Percentiles rank a stretch among this genome's conserved stretches.
Conservation (phyloP, 768 basidiomycete species). For the Hygrophorus russula region DNA sequence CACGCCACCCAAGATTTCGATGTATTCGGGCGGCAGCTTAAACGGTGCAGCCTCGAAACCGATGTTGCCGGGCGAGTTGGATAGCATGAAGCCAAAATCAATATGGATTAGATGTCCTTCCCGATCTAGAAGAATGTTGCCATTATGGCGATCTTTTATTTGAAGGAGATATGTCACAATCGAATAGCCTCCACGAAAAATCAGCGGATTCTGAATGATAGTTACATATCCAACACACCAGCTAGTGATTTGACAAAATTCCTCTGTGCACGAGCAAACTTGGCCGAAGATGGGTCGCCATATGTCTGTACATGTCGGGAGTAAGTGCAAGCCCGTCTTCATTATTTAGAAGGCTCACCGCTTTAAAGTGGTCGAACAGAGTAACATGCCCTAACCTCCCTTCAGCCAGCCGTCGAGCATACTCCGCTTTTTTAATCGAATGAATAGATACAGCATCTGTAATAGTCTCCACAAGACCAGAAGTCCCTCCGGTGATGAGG, state of each 20-base stretch:
- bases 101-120: conserved; percentile 95
- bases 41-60: conserved; percentile 99
- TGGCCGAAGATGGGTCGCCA: conserved; percentile 78
- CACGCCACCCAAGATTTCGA: conserved; percentile 89
- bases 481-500: conserved; percentile 84
- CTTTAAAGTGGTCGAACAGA: conserved; percentile 83
- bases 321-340: not conserved
- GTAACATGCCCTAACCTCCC: conserved; percentile 82
- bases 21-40: conserved; percentile 89
- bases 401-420: conserved; percentile 75
- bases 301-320: conserved; percentile 49
- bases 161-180: conserved; percentile 94
- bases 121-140: conserved; percentile 92
- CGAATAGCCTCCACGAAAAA: conserved; percentile 60
- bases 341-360: conserved; percentile 34
- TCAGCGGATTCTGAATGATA: not conserved
- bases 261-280: conserved; percentile 81
- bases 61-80: conserved; percentile 94
- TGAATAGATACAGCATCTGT: conserved; percentile 98
- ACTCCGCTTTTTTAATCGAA: conserved; percentile 98
- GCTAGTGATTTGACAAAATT: conserved; percentile 92
- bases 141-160: conserved; percentile 98
- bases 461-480: conserved; percentile 95
- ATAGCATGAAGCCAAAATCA: conserved; percentile 97
- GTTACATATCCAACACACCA: conserved; percentile 27